A percentile compares a stretch with the other conserved stretches of the same genome.
These are phyloP conservation scores for Silybum marianum DNA, from an alignment of 129 eudicot genomes.

Conservation along the genomic window DNA sequence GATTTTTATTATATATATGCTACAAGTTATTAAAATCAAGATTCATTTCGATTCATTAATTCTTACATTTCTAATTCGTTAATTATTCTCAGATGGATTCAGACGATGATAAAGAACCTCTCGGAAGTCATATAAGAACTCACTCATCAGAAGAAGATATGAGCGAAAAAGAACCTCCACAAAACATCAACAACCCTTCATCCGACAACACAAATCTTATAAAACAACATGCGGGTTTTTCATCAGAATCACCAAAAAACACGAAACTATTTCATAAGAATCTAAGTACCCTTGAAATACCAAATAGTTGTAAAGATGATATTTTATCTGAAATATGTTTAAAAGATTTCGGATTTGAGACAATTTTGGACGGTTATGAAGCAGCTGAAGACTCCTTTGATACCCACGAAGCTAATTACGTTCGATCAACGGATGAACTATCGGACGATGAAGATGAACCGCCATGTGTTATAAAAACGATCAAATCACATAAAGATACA, in stretches of 20 bases:
- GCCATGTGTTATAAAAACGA: constrained; percentile 32
- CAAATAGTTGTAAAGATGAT: constrained; percentile 41
- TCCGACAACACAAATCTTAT: background rate
- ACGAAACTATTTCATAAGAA: constrained; percentile 25
- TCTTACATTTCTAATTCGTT: constrained; percentile 9
- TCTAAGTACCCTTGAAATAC: constrained; percentile 53
- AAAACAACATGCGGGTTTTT: constrained; percentile 13
- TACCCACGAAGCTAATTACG: constrained; percentile 14
- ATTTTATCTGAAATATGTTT: constrained; percentile 11
- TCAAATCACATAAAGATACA: constrained; percentile 38
- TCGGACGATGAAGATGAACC: constrained; percentile 33
- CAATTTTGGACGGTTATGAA: constrained; percentile 31
- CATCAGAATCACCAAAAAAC: constrained; percentile 13
- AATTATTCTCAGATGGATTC: constrained; percentile 62
- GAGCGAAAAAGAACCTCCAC: constrained; percentile 32
- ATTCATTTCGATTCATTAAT: constrained; percentile 6
- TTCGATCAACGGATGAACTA: constrained; percentile 13
- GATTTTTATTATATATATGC: background rate
- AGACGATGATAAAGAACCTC: constrained; percentile 72
- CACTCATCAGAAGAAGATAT: constrained; percentile 77
- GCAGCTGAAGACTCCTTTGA: constrained; percentile 37
- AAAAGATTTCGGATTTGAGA: constrained; percentile 10
- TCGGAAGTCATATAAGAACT: constrained; percentile 50
- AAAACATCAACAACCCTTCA: constrained; percentile 22
- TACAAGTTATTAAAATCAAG: constrained; percentile 2